Evolutionary conservation across 2,329 filamentous ascomycete species (phyloP).

Genomic region (Daldinia eschscholtzii): DNA sequence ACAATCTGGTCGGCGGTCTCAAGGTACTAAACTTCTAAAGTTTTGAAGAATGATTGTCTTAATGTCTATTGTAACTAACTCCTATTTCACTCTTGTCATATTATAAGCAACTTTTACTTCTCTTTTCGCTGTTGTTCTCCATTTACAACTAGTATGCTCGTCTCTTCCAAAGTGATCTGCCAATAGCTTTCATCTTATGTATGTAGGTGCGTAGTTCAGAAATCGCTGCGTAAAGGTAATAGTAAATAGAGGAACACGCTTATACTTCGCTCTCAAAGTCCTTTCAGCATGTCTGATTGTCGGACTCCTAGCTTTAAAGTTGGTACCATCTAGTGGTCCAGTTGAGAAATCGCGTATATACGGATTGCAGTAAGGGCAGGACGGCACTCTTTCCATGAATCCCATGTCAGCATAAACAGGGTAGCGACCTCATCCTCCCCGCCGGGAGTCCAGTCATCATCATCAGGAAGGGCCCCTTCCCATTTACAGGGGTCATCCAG

Average conservation of each 20-base stretch:
- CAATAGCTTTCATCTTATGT: background rate
- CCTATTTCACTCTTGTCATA: background rate
- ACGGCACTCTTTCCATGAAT: background rate
- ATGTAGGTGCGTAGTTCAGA: background rate
- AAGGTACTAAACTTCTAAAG: background rate
- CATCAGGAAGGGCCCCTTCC: background rate
- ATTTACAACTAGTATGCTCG: background rate
- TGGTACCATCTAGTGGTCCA: background rate
- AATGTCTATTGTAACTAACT: background rate
- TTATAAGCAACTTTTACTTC: background rate
- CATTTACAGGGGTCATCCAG: conserved; percentile 21
- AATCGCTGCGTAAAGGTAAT: background rate
- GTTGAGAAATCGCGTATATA: background rate
- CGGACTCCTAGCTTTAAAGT: background rate
- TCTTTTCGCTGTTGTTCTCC: background rate
- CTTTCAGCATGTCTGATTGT: background rate
- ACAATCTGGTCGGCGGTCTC: no score
- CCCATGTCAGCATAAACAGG: background rate
- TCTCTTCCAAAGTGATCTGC: background rate
- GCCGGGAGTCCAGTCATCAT: background rate
- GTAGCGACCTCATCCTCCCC: background rate
- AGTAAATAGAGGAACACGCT: background rate
- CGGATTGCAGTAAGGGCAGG: background rate
- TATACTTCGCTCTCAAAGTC: background rate
- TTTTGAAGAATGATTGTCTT: background rate